Conservation (phyloP, 176 grass and related monocot species). For the Oryza coarctata region DNA sequence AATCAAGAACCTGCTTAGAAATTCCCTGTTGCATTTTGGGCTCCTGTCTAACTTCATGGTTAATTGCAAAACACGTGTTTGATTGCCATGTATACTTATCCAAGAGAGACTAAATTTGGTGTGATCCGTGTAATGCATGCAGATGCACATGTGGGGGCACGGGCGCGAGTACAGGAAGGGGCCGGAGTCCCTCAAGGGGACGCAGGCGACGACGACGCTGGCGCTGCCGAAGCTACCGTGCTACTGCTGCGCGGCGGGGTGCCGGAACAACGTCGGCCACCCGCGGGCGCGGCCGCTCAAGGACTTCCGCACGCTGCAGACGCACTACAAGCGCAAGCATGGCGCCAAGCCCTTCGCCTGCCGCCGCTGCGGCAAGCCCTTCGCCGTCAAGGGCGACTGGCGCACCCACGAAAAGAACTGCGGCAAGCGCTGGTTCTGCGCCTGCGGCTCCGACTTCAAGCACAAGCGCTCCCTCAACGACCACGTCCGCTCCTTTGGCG, state of each 20-base stretch:
- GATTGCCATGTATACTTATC: neutral
- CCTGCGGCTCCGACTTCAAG: conserved; percentile 88
- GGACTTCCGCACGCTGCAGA: conserved; percentile 98
- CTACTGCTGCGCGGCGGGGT: conserved; percentile 84
- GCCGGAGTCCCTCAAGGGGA: conserved; percentile 77
- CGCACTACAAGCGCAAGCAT: conserved; percentile 97
- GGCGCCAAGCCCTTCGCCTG: conserved; percentile 73
- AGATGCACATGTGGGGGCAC: conserved; percentile 99
- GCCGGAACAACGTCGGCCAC: conserved; percentile 80
- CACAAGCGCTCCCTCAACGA: conserved; percentile 96
- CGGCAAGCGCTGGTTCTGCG: conserved; percentile 83
- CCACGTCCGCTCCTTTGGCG: conserved; percentile 79
- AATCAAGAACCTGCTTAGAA: neutral
- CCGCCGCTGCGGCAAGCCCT: conserved; percentile 85
- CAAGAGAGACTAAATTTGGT: neutral
- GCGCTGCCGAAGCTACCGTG: conserved; percentile 85
- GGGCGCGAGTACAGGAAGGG: conserved; percentile 94
- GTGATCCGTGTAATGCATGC: neutral
- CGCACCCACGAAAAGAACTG: conserved; percentile 99
- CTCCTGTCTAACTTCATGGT: neutral
- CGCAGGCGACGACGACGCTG: conserved; percentile 45
- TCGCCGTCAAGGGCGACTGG: conserved; percentile 97
- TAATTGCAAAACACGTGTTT: neutral
- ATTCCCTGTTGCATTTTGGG: neutral
- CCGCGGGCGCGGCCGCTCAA: conserved; percentile 76